Evolutionary conservation across 176 grass and related monocot genomes (phyloP).

Genomic region (Elymus sibiricus): DNA sequence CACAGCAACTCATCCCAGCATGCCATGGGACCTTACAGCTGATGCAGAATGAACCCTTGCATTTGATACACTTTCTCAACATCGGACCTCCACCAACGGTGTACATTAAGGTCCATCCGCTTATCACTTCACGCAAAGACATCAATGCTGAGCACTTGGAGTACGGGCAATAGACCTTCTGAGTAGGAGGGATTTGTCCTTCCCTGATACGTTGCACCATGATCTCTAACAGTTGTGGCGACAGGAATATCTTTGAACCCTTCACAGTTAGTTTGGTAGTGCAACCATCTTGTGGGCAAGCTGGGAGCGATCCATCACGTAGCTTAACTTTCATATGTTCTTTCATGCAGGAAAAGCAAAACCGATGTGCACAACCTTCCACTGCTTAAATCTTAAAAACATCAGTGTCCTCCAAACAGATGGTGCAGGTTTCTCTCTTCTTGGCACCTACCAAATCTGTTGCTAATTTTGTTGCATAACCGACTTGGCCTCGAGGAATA

Average conservation of each 20-base stretch:
- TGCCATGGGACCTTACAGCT: slow-evolving; percentile 79
- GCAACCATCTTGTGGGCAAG: slow-evolving; percentile 68
- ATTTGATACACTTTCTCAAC: slow-evolving; percentile 60
- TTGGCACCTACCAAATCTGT: slow-evolving; percentile 42
- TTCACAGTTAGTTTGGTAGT: slow-evolving; percentile 49
- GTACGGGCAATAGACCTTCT: slow-evolving; percentile 72
- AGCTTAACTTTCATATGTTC: slow-evolving; percentile 66
- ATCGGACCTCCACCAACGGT: slow-evolving; percentile 18
- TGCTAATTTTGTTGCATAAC: slow-evolving; percentile 50
- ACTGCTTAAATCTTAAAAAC: slow-evolving; percentile 53
- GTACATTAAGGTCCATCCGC: slow-evolving; percentile 29
- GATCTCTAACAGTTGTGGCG: slow-evolving; percentile 36
- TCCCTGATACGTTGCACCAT: slow-evolving; percentile 57
- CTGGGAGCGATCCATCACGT: slow-evolving; percentile 45
- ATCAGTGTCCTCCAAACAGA: slow-evolving; percentile 61
- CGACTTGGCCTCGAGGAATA: slow-evolving; percentile 29
- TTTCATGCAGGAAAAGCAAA: slow-evolving; percentile 76
- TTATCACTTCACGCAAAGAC: slow-evolving; percentile 43
- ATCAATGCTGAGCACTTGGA: slow-evolving; percentile 61
- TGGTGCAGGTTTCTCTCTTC: slow-evolving; percentile 55
- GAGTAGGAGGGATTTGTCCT: slow-evolving; percentile 47
- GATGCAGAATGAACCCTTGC: slow-evolving; percentile 52
- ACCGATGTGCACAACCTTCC: slow-evolving; percentile 53
- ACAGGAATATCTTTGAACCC: slow-evolving; percentile 42
- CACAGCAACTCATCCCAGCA: slow-evolving; percentile 37